phyloP scores from a whole-genome alignment of 2,329 filamentous ascomycete species.

The Penicillium sp. region DNA sequence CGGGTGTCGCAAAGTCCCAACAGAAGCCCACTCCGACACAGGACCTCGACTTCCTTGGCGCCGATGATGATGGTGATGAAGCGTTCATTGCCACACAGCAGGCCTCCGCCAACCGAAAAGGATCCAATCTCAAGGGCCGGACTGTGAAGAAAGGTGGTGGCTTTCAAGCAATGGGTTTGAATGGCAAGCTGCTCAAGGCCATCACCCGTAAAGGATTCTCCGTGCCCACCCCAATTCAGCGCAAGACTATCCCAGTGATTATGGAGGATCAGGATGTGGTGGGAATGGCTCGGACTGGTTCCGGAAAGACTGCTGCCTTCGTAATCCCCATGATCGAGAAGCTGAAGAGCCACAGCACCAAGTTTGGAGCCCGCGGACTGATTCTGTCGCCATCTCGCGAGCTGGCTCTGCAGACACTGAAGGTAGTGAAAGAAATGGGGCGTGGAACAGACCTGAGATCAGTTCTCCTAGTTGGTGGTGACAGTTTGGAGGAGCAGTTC shows the following conservation, averaged over 20 bases:
- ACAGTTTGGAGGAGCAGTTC: conserved; percentile 95
- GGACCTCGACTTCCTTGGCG: conserved; percentile 58
- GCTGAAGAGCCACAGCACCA: conserved; percentile 81
- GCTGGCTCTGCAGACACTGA: conserved; percentile 88
- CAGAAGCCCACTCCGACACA: conserved; percentile 31
- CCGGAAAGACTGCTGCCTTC: conserved; percentile 96
- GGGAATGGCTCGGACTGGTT: conserved; percentile 98
- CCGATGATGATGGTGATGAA: conserved; percentile 68
- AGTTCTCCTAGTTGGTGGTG: conserved; percentile 90
- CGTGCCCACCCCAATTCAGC: conserved; percentile 94
- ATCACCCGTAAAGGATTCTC: conserved; percentile 94
- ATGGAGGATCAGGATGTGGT: conserved; percentile 93
- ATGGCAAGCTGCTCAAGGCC: conserved; percentile 79
- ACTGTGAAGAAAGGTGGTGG: conserved; percentile 93
- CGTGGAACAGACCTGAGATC: conserved; percentile 86
- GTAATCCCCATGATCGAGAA: conserved; percentile 98
- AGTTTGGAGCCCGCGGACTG: conserved; percentile 81
- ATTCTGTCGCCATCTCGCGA: conserved; percentile 92
- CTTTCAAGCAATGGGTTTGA: conserved; percentile 93
- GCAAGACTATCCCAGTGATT: conserved; percentile 91
- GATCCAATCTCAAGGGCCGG: conserved; percentile 76
- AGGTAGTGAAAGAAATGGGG: conserved; percentile 93
- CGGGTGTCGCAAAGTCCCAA: conserved; percentile 12
- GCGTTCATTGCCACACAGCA: conserved; percentile 89
- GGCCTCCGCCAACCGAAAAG: conserved; percentile 83